phyloP scores from a whole-genome alignment of 2,329 filamentous ascomycete species.

The Venturia aucupariae region DNA sequence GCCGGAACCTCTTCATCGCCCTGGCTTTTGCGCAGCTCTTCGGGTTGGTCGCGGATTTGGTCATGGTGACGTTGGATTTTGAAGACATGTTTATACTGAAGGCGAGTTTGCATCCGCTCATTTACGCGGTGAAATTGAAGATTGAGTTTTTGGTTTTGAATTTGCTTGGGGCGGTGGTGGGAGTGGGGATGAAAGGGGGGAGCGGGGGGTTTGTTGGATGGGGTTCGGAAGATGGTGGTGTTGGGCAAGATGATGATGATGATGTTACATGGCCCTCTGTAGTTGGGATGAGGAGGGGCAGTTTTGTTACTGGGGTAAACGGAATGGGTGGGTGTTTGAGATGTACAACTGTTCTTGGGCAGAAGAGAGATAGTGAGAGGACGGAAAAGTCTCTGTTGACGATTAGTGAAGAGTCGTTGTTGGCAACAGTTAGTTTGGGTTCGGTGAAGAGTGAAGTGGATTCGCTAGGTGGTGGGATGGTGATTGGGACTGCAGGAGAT shows the following conservation, averaged over 20 bases:
- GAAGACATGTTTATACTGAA: conserved; percentile 12
- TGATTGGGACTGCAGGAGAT: not conserved
- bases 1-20: conserved; percentile 8
- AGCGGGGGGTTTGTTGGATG: not conserved
- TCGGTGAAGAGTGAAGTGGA: not conserved
- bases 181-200: not conserved
- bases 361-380: too few species aligned
- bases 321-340: too few species aligned
- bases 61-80: conserved; percentile 10
- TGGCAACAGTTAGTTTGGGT: too few species aligned
- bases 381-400: too few species aligned
- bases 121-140: conserved; percentile 12
- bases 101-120: conserved; percentile 11
- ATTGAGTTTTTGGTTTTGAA: conserved; percentile 14
- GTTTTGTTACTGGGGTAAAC: too few species aligned
- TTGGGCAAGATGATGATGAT: not conserved
- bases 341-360: too few species aligned
- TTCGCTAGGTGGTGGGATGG: not conserved
- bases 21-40: conserved; percentile 6
- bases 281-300: too few species aligned
- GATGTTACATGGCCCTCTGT: too few species aligned
- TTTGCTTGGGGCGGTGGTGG: not conserved
- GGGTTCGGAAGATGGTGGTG: not conserved
- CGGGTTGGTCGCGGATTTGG: conserved; percentile 6
- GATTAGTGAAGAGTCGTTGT: too few species aligned